Percentiles rank a stretch among this genome's conserved stretches.
Conservation (phyloP, 257 asterid species). For the Marsdenia floribunda region DNA sequence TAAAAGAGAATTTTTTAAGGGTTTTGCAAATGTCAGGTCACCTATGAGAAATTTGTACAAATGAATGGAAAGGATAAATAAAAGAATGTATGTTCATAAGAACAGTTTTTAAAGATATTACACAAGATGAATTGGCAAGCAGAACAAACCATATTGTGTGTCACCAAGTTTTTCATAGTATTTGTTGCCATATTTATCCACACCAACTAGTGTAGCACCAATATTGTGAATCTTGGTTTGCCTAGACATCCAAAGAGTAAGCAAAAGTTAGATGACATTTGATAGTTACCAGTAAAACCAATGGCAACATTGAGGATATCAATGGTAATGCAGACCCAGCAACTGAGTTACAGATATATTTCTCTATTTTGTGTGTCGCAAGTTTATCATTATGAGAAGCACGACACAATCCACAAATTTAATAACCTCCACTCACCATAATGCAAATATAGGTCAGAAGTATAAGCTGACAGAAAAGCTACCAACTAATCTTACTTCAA, state of each 20-base stretch:
- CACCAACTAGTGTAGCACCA: conserved; percentile 84
- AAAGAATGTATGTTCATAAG: neutral
- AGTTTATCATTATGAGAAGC: neutral
- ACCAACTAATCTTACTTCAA: neutral
- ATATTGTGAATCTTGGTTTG: conserved; percentile 93
- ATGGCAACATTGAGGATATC: neutral
- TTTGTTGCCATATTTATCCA: conserved; percentile 92
- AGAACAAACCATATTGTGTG: conserved; percentile 70
- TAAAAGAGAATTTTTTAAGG: neutral
- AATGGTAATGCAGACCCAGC: neutral
- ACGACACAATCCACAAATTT: neutral
- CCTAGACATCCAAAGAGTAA: conserved; percentile 34
- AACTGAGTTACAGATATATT: neutral
- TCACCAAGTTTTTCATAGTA: conserved; percentile 85
- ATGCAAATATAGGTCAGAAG: neutral
- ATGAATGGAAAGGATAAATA: neutral
- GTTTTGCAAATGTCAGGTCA: neutral
- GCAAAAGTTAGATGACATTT: conserved; percentile 5
- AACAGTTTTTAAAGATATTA: neutral
- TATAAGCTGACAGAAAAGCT: neutral
- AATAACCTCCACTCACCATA: neutral
- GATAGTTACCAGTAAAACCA: neutral
- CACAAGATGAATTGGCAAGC: neutral
- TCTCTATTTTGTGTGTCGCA: neutral
- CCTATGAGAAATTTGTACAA: neutral